Evolutionary conservation across 306 rosid genomes (phyloP).

Genomic region (Vigna reflexopilosa): DNA sequence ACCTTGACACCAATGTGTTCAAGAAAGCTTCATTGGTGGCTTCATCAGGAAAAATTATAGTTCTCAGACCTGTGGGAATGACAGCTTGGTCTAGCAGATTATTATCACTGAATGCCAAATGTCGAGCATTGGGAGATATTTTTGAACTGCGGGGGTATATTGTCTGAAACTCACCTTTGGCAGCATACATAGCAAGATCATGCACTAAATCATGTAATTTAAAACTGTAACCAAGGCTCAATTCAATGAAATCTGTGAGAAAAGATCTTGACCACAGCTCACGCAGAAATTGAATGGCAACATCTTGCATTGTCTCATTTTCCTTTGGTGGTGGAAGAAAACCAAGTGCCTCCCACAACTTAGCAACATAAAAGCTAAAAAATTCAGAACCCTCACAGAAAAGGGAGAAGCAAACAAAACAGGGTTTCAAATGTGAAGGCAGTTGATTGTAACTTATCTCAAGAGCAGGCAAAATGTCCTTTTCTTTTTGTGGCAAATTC

Average conservation of each 20-base stretch:
- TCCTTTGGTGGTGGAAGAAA: neutral
- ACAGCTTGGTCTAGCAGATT: neutral
- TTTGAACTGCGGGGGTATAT: neutral
- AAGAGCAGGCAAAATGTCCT: neutral
- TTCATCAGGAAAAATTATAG: neutral
- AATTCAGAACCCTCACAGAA: neutral
- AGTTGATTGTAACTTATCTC: neutral
- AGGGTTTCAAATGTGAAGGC: neutral
- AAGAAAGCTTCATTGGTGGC: neutral
- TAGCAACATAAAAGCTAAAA: neutral
- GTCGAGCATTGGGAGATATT: neutral
- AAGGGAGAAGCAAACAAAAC: neutral
- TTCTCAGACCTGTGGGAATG: neutral
- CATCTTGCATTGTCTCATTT: neutral
- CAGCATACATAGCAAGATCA: neutral
- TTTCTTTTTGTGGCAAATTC: neutral
- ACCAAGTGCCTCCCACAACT: neutral
- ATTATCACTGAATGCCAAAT: neutral
- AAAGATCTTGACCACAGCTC: neutral
- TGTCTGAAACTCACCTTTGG: neutral
- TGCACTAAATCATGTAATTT: neutral
- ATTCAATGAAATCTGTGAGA: neutral
- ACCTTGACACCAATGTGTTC: neutral
- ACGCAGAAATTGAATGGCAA: neutral
- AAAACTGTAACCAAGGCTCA: neutral